Percentiles rank a stretch among this genome's conserved stretches.
Conservation (phyloP, 2,329 filamentous ascomycete genomes). For the Juglanconis sp. region DNA sequence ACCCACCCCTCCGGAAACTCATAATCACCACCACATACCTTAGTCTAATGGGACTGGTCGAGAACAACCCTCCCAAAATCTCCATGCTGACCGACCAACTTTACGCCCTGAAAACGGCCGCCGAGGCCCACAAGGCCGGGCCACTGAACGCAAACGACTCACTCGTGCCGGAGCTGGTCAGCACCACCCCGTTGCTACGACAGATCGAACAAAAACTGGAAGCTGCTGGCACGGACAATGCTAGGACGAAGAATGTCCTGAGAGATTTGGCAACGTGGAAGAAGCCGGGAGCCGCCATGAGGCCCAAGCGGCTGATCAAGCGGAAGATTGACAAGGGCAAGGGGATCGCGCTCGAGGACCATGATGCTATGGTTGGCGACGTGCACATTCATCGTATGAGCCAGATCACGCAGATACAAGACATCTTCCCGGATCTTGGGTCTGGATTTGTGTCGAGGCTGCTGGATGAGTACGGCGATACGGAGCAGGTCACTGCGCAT, state of each 20-base stretch:
- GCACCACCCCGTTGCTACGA: constrained; percentile 71
- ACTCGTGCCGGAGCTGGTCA: constrained; percentile 78
- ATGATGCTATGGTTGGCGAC: constrained; percentile 38
- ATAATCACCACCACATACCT: constrained; percentile 74
- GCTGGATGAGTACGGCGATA: constrained; percentile 74
- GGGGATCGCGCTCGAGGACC: constrained; percentile 35
- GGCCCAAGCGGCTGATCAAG: constrained; percentile 48
- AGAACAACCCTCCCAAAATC: constrained; percentile 63
- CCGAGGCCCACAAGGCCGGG: constrained; percentile 59
- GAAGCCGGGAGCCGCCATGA: constrained; percentile 49
- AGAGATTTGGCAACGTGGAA: constrained; percentile 58
- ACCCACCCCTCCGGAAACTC: constrained; percentile 60
- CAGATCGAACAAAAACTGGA: constrained; percentile 57
- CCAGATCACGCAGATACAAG: constrained; percentile 84
- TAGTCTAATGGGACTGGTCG: constrained; percentile 67
- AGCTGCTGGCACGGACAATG: constrained; percentile 44
- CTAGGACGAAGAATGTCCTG: constrained; percentile 58
- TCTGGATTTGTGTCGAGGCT: constrained; percentile 77
- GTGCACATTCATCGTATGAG: constrained; percentile 80
- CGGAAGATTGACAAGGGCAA: constrained; percentile 67
- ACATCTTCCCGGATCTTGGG: constrained; percentile 85
- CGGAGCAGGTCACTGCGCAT: constrained; percentile 77
- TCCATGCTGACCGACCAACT: constrained; percentile 79
- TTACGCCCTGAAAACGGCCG: constrained; percentile 72
- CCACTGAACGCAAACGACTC: constrained; percentile 61